These are phyloP conservation scores for Suillus ampliporus DNA, from an alignment of 768 basidiomycete genomes.

Conservation along the genomic window DNA sequence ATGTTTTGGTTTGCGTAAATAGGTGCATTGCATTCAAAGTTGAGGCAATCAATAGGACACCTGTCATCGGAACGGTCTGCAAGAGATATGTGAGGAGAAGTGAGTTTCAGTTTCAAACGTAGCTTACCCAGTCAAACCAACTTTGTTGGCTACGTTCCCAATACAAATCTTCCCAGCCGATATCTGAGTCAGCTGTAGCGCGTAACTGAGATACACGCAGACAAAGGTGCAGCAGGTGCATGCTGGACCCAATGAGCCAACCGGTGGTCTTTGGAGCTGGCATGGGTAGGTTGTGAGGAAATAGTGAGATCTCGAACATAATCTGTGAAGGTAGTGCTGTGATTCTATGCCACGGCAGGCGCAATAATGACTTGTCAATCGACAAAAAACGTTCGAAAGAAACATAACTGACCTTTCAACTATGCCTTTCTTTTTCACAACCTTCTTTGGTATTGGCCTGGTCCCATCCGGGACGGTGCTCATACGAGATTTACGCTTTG, in stretches of 20 bases:
- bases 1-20: constrained; percentile 70
- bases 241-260: constrained; percentile 61
- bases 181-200: constrained; percentile 64
- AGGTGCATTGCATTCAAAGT: constrained; percentile 67
- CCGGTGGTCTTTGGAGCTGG: constrained; percentile 72
- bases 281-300: constrained; percentile 81
- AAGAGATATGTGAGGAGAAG: constrained; percentile 16
- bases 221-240: constrained; percentile 74
- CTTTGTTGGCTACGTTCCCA: constrained; percentile 63
- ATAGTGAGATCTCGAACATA: constrained; percentile 79
- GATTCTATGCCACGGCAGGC: constrained; percentile 46
- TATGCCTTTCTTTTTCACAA: constrained; percentile 68
- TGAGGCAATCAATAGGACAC: constrained; percentile 59
- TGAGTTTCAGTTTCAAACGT: not conserved
- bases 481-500: constrained; percentile 49
- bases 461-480: constrained; percentile 31
- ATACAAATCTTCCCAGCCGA: constrained; percentile 83
- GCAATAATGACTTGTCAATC: constrained; percentile 22
- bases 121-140: constrained; percentile 83
- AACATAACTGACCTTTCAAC: constrained; percentile 56
- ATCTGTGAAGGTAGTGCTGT: constrained; percentile 71
- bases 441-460: constrained; percentile 52
- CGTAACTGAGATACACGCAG: constrained; percentile 64
- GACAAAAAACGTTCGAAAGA: constrained; percentile 15
- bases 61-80: constrained; percentile 70